A percentile compares a stretch with the other conserved stretches of the same genome.
These are phyloP conservation scores for Rutidosis leptorrhynchoides DNA, from an alignment of 129 eudicot species.

Conservation along the genomic window DNA sequence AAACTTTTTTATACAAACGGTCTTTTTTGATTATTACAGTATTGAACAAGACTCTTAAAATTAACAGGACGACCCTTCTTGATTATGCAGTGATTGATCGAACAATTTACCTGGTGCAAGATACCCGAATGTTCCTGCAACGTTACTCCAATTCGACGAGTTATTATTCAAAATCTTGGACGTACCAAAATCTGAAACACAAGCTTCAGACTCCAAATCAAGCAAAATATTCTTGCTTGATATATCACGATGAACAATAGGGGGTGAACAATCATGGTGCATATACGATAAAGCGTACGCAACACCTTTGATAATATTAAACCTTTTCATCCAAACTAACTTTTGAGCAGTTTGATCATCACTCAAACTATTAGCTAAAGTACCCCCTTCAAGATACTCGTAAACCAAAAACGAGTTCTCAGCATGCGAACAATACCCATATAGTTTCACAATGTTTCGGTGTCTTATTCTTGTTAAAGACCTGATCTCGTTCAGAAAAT, in stretches of 20 bases:
- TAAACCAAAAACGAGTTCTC: constrained; percentile 34
- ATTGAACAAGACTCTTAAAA: too few species aligned
- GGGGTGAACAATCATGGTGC: constrained; percentile 41
- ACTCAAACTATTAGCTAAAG: constrained; percentile 8
- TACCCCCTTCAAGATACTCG: constrained; percentile 32
- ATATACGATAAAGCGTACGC: constrained; percentile 35
- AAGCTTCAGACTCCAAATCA: constrained; percentile 31
- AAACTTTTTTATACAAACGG: too few species aligned
- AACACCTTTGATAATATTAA: constrained; percentile 33
- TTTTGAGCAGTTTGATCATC: not conserved
- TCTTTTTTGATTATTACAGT: too few species aligned
- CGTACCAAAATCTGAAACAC: constrained; percentile 40
- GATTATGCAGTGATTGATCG: not conserved
- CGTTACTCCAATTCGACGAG: constrained; percentile 31
- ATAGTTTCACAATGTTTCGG: constrained; percentile 30
- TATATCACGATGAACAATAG: constrained; percentile 38
- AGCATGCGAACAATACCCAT: constrained; percentile 28
- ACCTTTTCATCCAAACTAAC: constrained; percentile 32
- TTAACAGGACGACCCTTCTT: too few species aligned
- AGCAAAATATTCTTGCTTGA: constrained; percentile 39
- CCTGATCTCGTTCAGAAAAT: not conserved
- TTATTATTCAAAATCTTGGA: constrained; percentile 22
- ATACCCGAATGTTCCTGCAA: constrained; percentile 40
- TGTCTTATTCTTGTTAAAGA: constrained; percentile 22
- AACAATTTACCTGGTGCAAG: constrained; percentile 35